These are phyloP conservation scores for Rhypophila decipiens DNA, from an alignment of 495 filamentous ascomycete genomes.

Conservation along the genomic window DNA sequence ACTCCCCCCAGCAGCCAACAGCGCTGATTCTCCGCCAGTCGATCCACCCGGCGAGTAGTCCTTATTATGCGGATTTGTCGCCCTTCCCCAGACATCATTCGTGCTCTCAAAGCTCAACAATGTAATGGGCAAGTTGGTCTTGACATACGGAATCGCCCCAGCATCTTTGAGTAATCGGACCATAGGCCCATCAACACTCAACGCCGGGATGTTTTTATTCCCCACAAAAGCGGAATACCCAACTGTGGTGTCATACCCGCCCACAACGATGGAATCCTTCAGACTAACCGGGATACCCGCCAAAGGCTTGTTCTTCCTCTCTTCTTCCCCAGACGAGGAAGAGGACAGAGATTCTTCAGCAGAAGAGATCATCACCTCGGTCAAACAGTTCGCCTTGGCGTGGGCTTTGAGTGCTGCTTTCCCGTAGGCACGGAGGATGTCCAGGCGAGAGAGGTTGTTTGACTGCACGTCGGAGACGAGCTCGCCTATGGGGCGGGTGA, in stretches of 20 bases:
- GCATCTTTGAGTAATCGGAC: constrained; percentile 79
- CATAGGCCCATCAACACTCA: constrained; percentile 62
- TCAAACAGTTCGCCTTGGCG: constrained; percentile 82
- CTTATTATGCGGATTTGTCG: constrained; percentile 73
- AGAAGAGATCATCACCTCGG: constrained; percentile 76
- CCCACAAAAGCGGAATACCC: constrained; percentile 71
- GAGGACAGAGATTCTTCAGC: constrained; percentile 67
- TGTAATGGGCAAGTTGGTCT: constrained; percentile 90
- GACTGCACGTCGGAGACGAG: constrained; percentile 75
- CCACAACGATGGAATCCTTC: constrained; percentile 82
- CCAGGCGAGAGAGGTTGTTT: constrained; percentile 54
- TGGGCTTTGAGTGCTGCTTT: constrained; percentile 84
- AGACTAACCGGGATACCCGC: constrained; percentile 86
- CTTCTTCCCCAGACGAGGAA: not conserved
- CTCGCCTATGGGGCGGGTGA: constrained; percentile 68
- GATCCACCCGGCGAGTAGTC: constrained; percentile 88
- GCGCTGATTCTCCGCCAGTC: constrained; percentile 81
- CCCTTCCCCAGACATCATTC: constrained; percentile 84
- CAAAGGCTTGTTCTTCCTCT: constrained; percentile 53
- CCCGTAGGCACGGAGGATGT: constrained; percentile 83
- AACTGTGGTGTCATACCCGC: constrained; percentile 80
- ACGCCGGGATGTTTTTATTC: no score
- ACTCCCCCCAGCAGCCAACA: constrained; percentile 72
- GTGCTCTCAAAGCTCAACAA: constrained; percentile 87
- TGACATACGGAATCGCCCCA: constrained; percentile 93